Evolutionary conservation across 208 protist species (phyloP).

Genomic region (Plasmodiophora brassicae): DNA sequence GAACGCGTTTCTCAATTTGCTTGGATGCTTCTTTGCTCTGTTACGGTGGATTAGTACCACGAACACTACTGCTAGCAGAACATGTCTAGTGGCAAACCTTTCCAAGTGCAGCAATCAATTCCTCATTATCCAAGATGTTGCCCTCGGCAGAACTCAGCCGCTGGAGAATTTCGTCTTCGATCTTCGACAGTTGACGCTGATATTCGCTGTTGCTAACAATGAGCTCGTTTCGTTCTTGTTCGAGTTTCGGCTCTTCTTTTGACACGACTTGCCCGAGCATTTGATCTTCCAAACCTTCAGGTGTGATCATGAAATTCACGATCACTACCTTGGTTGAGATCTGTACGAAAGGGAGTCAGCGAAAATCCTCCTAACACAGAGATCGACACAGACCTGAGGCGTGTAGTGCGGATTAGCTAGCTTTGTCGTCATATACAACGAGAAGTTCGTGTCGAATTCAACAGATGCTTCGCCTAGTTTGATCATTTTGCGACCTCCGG

Average conservation of each 20-base stretch:
- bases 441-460: constrained; percentile 90
- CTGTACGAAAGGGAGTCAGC: no score
- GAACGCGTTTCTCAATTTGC: constrained; percentile 54
- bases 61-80: background rate
- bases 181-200: constrained; percentile 16
- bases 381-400: constrained; percentile 71
- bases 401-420: constrained; percentile 92
- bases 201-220: constrained; percentile 12
- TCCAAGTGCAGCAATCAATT: constrained; percentile 86
- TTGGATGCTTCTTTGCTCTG: constrained; percentile 24
- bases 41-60: background rate
- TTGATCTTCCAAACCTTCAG: constrained; percentile 91
- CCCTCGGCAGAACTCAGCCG: constrained; percentile 73
- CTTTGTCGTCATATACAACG: constrained; percentile 96
- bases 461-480: constrained; percentile 88
- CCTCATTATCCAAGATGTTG: constrained; percentile 90
- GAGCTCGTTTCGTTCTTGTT: constrained; percentile 75
- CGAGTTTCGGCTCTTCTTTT: constrained; percentile 89
- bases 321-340: constrained; percentile 83
- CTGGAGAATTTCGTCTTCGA: constrained; percentile 38
- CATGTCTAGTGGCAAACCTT: background rate
- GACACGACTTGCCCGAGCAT: constrained; percentile 90
- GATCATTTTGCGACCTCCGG: constrained; percentile 82
- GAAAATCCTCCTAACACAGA: background rate
- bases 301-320: constrained; percentile 97